Evolutionary conservation across 2,329 filamentous ascomycete species (phyloP).

Genomic region (Fusarium musae): DNA sequence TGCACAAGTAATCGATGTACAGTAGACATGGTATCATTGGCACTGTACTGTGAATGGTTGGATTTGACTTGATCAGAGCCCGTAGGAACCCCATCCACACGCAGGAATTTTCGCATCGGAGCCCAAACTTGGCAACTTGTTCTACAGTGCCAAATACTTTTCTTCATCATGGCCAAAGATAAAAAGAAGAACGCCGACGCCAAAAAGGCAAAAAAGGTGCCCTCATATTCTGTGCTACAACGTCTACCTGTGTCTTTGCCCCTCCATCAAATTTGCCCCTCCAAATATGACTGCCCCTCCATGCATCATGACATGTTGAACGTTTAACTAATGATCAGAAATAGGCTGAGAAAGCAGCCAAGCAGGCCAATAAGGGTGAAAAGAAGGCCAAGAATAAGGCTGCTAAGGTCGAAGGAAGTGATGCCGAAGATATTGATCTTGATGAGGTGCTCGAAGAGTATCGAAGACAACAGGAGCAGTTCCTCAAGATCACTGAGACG

Average conservation of each 20-base stretch:
- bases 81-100: slow-evolving; percentile 40
- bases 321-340: slow-evolving; percentile 33
- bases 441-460: slow-evolving; percentile 95
- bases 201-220: slow-evolving; percentile 63
- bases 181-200: slow-evolving; percentile 62
- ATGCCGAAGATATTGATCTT: slow-evolving; percentile 91
- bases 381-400: slow-evolving; percentile 81
- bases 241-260: slow-evolving; percentile 8
- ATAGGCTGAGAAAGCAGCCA: slow-evolving; percentile 73
- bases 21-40: background rate
- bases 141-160: background rate
- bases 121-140: slow-evolving; percentile 13
- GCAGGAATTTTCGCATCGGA: slow-evolving; percentile 36
- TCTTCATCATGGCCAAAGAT: slow-evolving; percentile 59
- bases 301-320: slow-evolving; percentile 22
- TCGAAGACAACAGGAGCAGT: slow-evolving; percentile 90
- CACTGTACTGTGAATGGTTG: slow-evolving; percentile 38
- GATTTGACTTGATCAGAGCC: slow-evolving; percentile 46
- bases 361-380: slow-evolving; percentile 89
- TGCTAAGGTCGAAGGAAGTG: slow-evolving; percentile 81
- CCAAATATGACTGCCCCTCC: slow-evolving; percentile 30
- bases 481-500: slow-evolving; percentile 91
- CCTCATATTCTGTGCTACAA: slow-evolving; percentile 20
- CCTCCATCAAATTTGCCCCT: slow-evolving; percentile 35
- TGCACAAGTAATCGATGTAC: background rate